Evolutionary conservation across 106 monocot genomes (phyloP), one percentile per base, ranked within the genome.

Genomic region (Cymbidium sinense): DNA sequence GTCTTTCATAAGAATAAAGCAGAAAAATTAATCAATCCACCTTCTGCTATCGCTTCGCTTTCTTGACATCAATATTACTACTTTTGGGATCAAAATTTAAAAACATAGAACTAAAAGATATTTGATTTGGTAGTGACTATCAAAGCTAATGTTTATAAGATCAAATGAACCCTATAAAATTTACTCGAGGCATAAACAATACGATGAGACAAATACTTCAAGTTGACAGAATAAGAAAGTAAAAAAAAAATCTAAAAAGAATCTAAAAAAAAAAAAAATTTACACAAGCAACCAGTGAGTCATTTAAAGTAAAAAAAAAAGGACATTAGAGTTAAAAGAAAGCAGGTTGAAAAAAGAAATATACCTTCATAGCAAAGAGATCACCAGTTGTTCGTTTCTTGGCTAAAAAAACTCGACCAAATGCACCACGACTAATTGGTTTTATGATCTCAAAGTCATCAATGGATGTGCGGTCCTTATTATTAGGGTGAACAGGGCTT

Each of bases 401-500:
- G 43, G 99, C 99, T 77, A 99, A 82, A 78, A 99, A 99, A 82
- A 99, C 99, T 58, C 99, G 87, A 62, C 99, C 99, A 91, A 93
- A 99, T 79, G 99, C 99, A 44, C 99, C 99, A 77, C 99, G 92
- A 47, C 99, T 99, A 52, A 99, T 99, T 28, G 95, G 99, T 75
- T 99, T 99, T 55, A 99, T 94, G 78, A 99, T 99, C 83, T 93
- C 99, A 85, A 99, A 99, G 78, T 99, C 92, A 85, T 99, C 95
- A 75, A 99, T 99, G 44, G 99, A 95, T 71, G 95, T 99, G 20
- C 99, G 84, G 62, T 99, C 95, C 65, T 92, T 91, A 10, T 58
- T 81, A 64, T 70, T 86, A 79, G 90, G 79, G 55, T 95, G 95
- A 79, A 95, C 85, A 39, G 99, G 99, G 44, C 98, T 94, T 81